Base-by-base conservation (phyloP, 106 monocot genomes). In the Ottelia alismoides region DNA sequence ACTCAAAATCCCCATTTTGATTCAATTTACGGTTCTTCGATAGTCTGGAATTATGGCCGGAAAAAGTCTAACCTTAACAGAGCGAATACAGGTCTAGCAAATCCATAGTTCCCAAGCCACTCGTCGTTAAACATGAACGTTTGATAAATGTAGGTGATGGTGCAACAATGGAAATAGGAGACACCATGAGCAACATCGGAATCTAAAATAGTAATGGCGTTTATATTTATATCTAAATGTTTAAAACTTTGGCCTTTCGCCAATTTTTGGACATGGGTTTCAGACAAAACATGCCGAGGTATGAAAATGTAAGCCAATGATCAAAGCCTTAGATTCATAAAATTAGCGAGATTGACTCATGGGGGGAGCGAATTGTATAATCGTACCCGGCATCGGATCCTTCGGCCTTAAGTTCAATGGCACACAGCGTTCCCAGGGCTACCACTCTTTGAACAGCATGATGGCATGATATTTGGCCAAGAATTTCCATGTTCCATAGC, bases 341-440 rank as follows among this genome's bases (percentile, higher is more conserved):
- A n/a, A n/a, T n/a, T n/a, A n/a, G n/a, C n/a, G n/a, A n/a, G n/a
- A n/a, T n/a, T n/a, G n/a, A n/a, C n/a, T n/a, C n/a, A n/a, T n/a
- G n/a, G n/a, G 20, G 58, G 26, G 16, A 35, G 19, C 17, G 9
- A 67, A 52, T 5, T 30, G 3, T 25, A 50, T 21, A 55, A 51
- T n/a, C n/a, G n/a, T 85, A 98, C 98, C 98, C 85, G 23, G 72
- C 52, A 65, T 98, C 70, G 43, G 72, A 48, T 28, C 90, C 90
- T 50, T 82, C 50, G 30, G 82, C 74, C 67, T 64, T 66, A 16
- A 98, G 82, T 64, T 98, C 82, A 47, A 98, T 56, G 43, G 82
- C 79, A 73, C 76, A 80, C 22, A 98, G 65, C 23, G 98, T 98
- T 63, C 98, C 98, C 54, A 98, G 46, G 4, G 79, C 51, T 31